These are phyloP conservation scores for Marvania coccoides DNA, from an alignment of 139 green algal genomes.

Conservation along the genomic window DNA sequence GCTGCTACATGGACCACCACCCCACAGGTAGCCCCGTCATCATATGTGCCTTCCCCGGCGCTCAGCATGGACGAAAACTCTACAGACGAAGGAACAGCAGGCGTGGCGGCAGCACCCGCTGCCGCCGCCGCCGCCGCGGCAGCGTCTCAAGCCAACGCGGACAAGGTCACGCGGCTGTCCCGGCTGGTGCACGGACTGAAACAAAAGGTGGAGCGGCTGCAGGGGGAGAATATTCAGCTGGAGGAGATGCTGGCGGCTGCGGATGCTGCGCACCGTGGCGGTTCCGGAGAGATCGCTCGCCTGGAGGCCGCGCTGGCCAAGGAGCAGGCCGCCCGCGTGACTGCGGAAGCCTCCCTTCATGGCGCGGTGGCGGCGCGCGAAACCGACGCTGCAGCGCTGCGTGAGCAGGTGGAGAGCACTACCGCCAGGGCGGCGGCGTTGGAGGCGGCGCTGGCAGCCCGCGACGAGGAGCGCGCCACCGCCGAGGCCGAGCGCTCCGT, in stretches of 20 bases:
- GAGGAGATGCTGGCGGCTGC: slow-evolving; percentile 60
- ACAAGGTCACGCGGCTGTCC: slow-evolving; percentile 19
- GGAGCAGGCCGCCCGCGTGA: slow-evolving; percentile 10
- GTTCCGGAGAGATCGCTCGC: slow-evolving; percentile 19
- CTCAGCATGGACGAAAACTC: neutral
- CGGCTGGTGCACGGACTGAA: slow-evolving; percentile 49
- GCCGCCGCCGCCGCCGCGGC: no score
- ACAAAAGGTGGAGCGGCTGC: slow-evolving; percentile 37
- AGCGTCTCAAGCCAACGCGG: neutral
- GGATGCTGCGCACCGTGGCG: slow-evolving; percentile 33
- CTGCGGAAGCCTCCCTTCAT: slow-evolving; percentile 17
- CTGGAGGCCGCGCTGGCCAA: slow-evolving; percentile 29
- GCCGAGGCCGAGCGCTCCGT: slow-evolving; percentile 20
- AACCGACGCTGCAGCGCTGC: neutral
- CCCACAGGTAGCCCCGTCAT: neutral
- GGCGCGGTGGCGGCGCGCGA: slow-evolving; percentile 9
- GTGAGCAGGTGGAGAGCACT: slow-evolving; percentile 1
- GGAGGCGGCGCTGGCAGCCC: slow-evolving; percentile 12
- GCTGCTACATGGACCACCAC: neutral
- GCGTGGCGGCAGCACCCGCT: neutral
- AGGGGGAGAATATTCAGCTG: slow-evolving; percentile 61
- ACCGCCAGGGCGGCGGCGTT: slow-evolving; percentile 5
- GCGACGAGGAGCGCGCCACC: neutral
- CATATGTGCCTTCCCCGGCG: neutral
- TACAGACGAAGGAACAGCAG: neutral